Base-by-base conservation (phyloP, 257 asterid genomes). In the Capsicum pubescens region DNA sequence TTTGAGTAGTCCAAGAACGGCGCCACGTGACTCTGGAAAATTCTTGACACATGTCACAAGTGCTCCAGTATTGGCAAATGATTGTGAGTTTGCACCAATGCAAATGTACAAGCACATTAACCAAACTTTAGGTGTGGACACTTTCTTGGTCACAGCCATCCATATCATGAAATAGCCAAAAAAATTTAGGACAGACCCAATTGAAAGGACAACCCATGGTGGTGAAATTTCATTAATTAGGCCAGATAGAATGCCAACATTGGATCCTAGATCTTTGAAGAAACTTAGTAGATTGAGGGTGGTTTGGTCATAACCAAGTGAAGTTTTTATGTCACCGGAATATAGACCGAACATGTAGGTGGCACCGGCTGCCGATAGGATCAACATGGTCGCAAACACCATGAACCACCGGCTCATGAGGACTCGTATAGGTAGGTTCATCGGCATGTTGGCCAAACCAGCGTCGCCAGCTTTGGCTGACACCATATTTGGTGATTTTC, bases 131-230 rank as follows among this genome's bases (percentile, higher is more conserved):
- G 97, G 95, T 6, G 50, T 83, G 6, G 96, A 16, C 54, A 91
- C 91, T 84, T 81, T 90, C 3, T 83, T 88, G 14, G 95, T 87
- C 14, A 94, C 98, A 39, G 97, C 92, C 0, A 94, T 89, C 98
- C 98, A 94, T 15, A 94, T 92, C 97, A 93, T 93, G 61, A 94
- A 90, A 88, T 94, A 94, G 81, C 98, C 98, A 87, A 89, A 93
- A 84, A 94, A 90, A 85, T 94, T 94, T 15, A 94, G 90, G 7
- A 87, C 87, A 0, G 94, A 91, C 2, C 98, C 98, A 13, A 94
- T 90, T 55, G 91, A 88, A 16, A 94, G 96, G 15, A 94, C 98
- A 5, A 93, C 93, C 98, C 98, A 94, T 7, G 97, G 96, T 9
- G 98, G 98, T 9, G 96, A 92, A 17, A 94, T 94, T 90, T 94